Conservation (phyloP, 2,329 filamentous ascomycete species). For the Colletotrichum siamense region DNA sequence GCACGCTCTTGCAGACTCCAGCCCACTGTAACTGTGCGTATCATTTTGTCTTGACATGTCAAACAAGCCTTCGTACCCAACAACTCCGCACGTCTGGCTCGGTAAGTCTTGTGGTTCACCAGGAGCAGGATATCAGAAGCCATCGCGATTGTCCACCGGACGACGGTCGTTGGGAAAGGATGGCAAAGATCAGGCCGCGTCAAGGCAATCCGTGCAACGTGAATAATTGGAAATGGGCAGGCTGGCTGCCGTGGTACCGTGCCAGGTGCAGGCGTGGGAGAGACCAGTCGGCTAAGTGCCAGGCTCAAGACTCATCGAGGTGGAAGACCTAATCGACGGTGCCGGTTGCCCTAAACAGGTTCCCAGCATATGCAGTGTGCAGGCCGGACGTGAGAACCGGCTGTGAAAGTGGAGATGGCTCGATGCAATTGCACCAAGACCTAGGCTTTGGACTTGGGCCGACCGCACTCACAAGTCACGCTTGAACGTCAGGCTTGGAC, state of each 20-base stretch:
- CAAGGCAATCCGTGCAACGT: conserved; percentile 16
- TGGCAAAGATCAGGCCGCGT: conserved; percentile 6
- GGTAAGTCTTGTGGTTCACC: background rate
- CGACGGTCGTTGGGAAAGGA: background rate
- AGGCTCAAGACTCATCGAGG: background rate
- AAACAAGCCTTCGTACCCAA: background rate
- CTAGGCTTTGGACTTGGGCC: conserved; percentile 1
- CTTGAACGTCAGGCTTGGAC: conserved; percentile 19
- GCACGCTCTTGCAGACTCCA: background rate
- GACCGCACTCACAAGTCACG: background rate
- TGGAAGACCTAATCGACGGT: background rate
- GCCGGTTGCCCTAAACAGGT: conserved; percentile 17
- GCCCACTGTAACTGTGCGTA: background rate
- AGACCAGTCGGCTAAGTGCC: background rate
- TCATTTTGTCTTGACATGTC: background rate
- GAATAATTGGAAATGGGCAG: background rate
- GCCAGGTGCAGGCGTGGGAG: background rate
- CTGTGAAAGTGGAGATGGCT: conserved; percentile 13
- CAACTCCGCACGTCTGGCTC: background rate
- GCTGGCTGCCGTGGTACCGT: conserved; percentile 3
- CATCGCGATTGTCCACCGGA: background rate
- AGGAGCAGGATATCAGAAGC: background rate
- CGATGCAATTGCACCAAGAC: conserved; percentile 1
- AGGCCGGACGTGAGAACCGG: conserved; percentile 13
- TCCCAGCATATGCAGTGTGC: conserved; percentile 15